Evolutionary conservation across 1,139 yeast species (phyloP).

Genomic region (Wickerhamiella pararugosa): DNA sequence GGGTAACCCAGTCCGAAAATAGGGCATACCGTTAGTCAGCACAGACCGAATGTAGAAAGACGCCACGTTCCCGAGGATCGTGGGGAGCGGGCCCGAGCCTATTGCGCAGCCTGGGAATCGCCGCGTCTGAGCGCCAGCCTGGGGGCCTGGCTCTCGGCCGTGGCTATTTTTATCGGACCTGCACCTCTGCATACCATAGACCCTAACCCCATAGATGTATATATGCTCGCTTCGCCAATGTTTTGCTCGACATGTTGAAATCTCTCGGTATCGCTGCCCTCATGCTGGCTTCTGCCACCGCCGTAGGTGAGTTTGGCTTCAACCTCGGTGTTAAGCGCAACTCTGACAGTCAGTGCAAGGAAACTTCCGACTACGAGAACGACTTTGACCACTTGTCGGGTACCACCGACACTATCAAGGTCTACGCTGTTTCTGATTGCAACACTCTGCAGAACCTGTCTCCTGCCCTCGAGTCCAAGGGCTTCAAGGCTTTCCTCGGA

Average conservation of each 20-base stretch:
- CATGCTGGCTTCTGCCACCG: slow-evolving; percentile 11
- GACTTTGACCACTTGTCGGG: slow-evolving; percentile 20
- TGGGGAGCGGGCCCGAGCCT: too few species aligned
- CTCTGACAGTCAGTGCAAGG: slow-evolving; percentile 54
- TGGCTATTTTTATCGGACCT: too few species aligned
- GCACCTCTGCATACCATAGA: too few species aligned
- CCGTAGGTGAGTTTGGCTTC: slow-evolving; percentile 16
- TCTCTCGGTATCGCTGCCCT: slow-evolving; percentile 11
- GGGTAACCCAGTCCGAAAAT: too few species aligned
- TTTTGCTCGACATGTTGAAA: slow-evolving; percentile 7
- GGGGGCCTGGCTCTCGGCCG: too few species aligned
- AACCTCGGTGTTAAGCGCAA: slow-evolving; percentile 16
- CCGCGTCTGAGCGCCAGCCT: too few species aligned
- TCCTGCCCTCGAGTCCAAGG: slow-evolving; percentile 69
- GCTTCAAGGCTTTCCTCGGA: slow-evolving; percentile 32
- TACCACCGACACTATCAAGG: slow-evolving; percentile 21
- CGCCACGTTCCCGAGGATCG: too few species aligned
- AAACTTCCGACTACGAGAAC: slow-evolving; percentile 42
- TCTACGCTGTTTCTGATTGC: slow-evolving; percentile 23
- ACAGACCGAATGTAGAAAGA: too few species aligned
- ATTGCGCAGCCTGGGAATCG: too few species aligned
- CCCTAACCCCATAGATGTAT: slow-evolving; percentile 5
- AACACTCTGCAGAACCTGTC: slow-evolving; percentile 49
- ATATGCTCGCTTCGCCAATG: background rate
- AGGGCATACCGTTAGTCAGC: too few species aligned